phyloP scores from a whole-genome alignment of 2,329 filamentous ascomycete genomes.

The Fusarium illudens region DNA sequence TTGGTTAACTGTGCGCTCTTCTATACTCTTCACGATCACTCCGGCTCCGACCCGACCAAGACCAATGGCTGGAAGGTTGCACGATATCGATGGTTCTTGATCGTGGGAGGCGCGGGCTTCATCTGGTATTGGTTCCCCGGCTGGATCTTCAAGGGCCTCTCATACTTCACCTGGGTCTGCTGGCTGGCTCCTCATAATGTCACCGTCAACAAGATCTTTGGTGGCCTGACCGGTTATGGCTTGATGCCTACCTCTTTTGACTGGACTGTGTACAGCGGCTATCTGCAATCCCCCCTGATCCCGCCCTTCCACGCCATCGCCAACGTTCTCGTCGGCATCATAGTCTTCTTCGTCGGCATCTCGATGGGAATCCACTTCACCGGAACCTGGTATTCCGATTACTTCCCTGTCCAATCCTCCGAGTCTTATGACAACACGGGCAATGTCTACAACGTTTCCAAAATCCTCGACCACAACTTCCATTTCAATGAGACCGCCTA shows the following conservation, averaged over 20 bases:
- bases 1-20: conserved; percentile 64
- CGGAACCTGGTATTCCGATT: conserved; percentile 65
- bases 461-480: conserved; percentile 64
- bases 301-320: conserved; percentile 64
- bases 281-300: conserved; percentile 59
- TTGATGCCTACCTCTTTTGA: conserved; percentile 69
- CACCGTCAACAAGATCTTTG: conserved; percentile 70
- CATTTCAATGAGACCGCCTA: conserved; percentile 70
- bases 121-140: conserved; percentile 70
- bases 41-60: conserved; percentile 56
- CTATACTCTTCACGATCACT: conserved; percentile 57
- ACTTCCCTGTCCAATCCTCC: conserved; percentile 68
- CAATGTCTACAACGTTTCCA: conserved; percentile 64
- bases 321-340: conserved; percentile 62
- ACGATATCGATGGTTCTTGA: conserved; percentile 70
- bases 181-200: conserved; percentile 69
- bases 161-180: conserved; percentile 69
- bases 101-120: conserved; percentile 60
- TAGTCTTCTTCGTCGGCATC: conserved; percentile 64
- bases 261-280: conserved; percentile 59
- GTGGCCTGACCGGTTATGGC: conserved; percentile 65
- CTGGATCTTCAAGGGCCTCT: conserved; percentile 69
- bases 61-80: conserved; percentile 69
- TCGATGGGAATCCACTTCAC: conserved; percentile 68
- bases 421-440: conserved; percentile 73